Evolutionary conservation across 2,329 filamentous ascomycete genomes (phyloP).

Genomic region (Zymoseptoria tritici): DNA sequence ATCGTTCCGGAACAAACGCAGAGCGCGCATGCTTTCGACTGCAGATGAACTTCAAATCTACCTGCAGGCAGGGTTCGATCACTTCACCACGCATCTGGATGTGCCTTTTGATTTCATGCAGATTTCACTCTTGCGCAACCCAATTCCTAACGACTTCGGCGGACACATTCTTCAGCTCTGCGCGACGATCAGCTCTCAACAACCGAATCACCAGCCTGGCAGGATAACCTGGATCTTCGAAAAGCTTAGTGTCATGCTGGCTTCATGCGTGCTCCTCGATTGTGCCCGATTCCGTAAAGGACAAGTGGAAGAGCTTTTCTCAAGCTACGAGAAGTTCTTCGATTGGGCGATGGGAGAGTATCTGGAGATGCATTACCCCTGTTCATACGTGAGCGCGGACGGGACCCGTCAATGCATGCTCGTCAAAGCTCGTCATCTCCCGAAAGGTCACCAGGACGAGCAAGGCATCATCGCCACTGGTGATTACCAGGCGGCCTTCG

Average conservation of each 20-base stretch:
- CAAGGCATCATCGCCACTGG: constrained; percentile 40
- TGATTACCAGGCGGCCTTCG: constrained; percentile 34
- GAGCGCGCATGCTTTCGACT: constrained; percentile 42
- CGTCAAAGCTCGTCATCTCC: constrained; percentile 27
- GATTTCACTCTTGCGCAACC: constrained; percentile 38
- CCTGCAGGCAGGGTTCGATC: constrained; percentile 44
- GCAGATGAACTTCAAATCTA: constrained; percentile 42
- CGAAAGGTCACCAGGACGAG: constrained; percentile 37
- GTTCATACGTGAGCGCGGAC: constrained; percentile 33
- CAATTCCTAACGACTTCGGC: constrained; percentile 41
- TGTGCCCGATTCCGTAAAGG: constrained; percentile 35
- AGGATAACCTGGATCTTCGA: constrained; percentile 35
- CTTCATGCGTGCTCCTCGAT: constrained; percentile 46
- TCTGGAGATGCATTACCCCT: constrained; percentile 41
- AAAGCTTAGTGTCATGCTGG: constrained; percentile 42
- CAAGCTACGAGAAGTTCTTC: constrained; percentile 37
- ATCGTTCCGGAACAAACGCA: constrained; percentile 37
- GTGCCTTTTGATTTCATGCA: constrained; percentile 47
- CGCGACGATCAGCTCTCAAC: constrained; percentile 32
- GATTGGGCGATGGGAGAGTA: constrained; percentile 40
- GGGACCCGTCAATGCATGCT: constrained; percentile 26
- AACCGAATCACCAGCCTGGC: constrained; percentile 25
- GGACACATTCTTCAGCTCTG: constrained; percentile 46
- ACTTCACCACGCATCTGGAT: constrained; percentile 41
- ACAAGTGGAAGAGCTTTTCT: constrained; percentile 32